Percentiles rank a stretch among this genome's conserved stretches.
phyloP scores from a whole-genome alignment of 2,329 filamentous ascomycete species.

The Fusarium fujikuroi region DNA sequence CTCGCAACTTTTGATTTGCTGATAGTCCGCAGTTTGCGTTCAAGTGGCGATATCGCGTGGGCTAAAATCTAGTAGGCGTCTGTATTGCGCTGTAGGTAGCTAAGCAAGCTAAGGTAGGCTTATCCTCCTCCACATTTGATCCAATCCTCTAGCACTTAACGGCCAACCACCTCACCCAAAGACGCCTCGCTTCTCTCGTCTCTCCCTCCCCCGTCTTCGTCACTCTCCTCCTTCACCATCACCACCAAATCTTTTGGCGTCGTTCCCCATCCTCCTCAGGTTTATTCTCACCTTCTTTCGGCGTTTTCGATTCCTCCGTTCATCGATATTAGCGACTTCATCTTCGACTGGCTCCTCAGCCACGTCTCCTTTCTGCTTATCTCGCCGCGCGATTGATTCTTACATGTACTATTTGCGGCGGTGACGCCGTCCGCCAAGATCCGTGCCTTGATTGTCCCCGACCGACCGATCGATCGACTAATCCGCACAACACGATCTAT shows the following conservation, averaged over 20 bases:
- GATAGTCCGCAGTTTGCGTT: neutral
- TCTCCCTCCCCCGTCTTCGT: constrained; percentile 28
- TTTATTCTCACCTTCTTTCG: constrained; percentile 20
- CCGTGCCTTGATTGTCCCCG: constrained; percentile 35
- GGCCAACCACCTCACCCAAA: constrained; percentile 12
- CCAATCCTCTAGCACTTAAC: neutral
- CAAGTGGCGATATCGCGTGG: constrained; percentile 38
- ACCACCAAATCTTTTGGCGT: constrained; percentile 18
- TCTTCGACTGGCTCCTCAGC: neutral
- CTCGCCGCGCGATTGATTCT: constrained; percentile 41
- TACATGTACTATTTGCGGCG: constrained; percentile 44
- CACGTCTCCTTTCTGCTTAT: constrained; percentile 7
- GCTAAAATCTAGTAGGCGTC: constrained; percentile 18
- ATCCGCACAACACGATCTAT: constrained; percentile 30
- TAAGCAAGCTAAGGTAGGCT: neutral
- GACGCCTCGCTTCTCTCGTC: constrained; percentile 21
- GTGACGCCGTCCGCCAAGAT: constrained; percentile 45
- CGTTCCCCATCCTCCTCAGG: constrained; percentile 11
- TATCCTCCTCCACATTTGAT: constrained; percentile 36
- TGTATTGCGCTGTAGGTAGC: neutral
- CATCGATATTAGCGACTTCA: constrained; percentile 6
- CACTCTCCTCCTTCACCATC: constrained; percentile 22
- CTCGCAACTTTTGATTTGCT: neutral
- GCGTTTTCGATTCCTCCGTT: constrained; percentile 12
- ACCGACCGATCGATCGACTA: constrained; percentile 33